These are phyloP conservation scores for Tremella mesenterica DNA, from an alignment of 768 basidiomycete species.

Conservation along the genomic window DNA sequence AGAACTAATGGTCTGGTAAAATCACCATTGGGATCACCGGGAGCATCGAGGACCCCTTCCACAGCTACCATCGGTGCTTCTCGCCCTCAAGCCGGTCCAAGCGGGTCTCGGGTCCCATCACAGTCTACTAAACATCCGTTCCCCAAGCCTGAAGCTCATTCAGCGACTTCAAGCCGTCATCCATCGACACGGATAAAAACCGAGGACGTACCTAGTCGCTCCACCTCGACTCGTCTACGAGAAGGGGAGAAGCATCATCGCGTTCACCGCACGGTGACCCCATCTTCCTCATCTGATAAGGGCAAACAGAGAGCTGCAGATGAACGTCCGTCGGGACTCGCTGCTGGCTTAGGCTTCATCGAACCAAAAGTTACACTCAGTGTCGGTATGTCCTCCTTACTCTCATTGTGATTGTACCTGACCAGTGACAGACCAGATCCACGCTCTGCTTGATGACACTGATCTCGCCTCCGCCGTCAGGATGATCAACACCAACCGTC, in stretches of 20 bases:
- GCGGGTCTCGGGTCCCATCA: neutral
- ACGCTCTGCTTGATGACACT: conserved; percentile 23
- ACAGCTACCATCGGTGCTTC: too few species aligned
- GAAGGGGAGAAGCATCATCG: conserved; percentile 1
- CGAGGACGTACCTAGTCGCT: neutral
- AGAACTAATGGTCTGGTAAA: neutral
- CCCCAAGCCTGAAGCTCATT: neutral
- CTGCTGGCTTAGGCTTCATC: conserved; percentile 21
- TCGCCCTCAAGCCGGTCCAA: neutral
- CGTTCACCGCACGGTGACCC: neutral
- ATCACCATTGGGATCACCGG: neutral
- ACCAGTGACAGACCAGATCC: conserved; percentile 32
- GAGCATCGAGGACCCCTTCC: neutral
- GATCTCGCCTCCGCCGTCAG: conserved; percentile 28
- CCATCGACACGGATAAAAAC: conserved; percentile 5
- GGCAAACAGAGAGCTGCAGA: conserved; percentile 15
- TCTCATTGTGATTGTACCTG: neutral
- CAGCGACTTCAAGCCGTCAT: conserved; percentile 5
- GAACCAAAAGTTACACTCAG: conserved; percentile 14
- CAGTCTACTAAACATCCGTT: neutral
- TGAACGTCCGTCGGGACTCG: conserved; percentile 11
- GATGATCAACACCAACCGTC: conserved; percentile 13
- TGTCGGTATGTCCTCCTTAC: conserved; percentile 12
- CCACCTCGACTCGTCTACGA: conserved; percentile 3
- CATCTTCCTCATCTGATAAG: conserved; percentile 6